Evolutionary conservation across 495 filamentous ascomycete species (phyloP).

Genomic region (Stereocaulon alpinum): DNA sequence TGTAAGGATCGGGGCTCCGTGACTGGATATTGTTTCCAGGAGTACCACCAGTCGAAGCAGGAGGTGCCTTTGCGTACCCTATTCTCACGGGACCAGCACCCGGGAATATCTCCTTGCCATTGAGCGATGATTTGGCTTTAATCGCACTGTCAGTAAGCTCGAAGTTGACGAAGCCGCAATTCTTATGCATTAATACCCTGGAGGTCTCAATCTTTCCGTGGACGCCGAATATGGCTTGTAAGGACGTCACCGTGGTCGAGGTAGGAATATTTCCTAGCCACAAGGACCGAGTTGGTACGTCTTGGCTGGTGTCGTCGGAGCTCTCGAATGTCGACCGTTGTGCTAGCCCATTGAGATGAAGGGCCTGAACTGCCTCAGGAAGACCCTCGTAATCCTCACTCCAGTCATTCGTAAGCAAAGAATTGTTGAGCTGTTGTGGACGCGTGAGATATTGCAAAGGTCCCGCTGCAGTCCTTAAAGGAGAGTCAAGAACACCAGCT

Average conservation of each 20-base stretch:
- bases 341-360: conserved; percentile 61
- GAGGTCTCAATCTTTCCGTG: conserved; percentile 89
- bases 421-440: conserved; percentile 15
- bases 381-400: conserved; percentile 55
- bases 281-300: conserved; percentile 82
- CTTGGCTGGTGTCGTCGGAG: conserved; percentile 64
- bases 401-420: conserved; percentile 14
- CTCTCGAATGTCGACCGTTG: conserved; percentile 32
- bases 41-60: conserved; percentile 62
- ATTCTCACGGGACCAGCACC: conserved; percentile 91
- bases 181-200: conserved; percentile 94
- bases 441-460: conserved; percentile 46
- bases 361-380: conserved; percentile 63
- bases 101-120: conserved; percentile 96
- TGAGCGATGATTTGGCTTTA: conserved; percentile 72
- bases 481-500: conserved; percentile 81
- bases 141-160: conserved; percentile 83
- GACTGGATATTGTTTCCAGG: conserved; percentile 88
- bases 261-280: conserved; percentile 99
- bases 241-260: conserved; percentile 85
- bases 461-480: conserved; percentile 55
- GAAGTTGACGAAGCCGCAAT: conserved; percentile 98
- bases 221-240: conserved; percentile 83
- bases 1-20: conserved; percentile 80
- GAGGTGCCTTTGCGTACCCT: conserved; percentile 93